Base-by-base conservation (phyloP, 306 rosid genomes). In the Vicia villosa region DNA sequence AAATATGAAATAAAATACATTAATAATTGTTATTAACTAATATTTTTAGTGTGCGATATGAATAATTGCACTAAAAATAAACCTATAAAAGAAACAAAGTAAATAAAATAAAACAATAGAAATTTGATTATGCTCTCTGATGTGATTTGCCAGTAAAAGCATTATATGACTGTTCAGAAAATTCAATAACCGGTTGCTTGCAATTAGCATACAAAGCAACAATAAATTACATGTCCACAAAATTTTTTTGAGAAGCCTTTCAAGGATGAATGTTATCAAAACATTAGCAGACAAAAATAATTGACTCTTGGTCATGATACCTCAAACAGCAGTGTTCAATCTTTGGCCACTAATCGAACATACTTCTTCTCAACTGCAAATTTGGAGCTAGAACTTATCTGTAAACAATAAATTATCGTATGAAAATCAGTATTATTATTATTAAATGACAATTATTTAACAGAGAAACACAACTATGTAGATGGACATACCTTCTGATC, bases 301-400 rank as follows among this genome's bases (percentile, higher is more conserved):
- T 69, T 19, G 17, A 52, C 22, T 57, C 66, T 68, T 20, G 4
- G 56, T n/a, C 36, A 30, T 3, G 69, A n/a, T 62, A 60, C 37
- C 16, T 45, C 38, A 6, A 62, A 51, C 41, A 46, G 13, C 8
- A 14, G 58, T 54, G 63, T 68, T 77, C 82, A 84, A 70, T 79
- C 87, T 76, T 83, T 78, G 72, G 82, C 82, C 55, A 78, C 86
- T 81, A 94, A 72, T 68, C 79, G 86, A 72, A 90, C 95, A 50
- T 78, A 54, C 86, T 90, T 90, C 70, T 79, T 79, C 78, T 88
- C 92, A 15, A 90, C 78, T 4, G 69, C 63, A 76, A 88, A 94
- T 85, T 75, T 83, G 59, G 97, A 87, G 82, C 97, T 90, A 24
- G 96, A 88, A 74, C 87, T 85, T 68, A 94, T 77, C 98, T 94